phyloP scores from a whole-genome alignment of 2,329 filamentous ascomycete species.

The Talaromyces albobiverticillius region DNA sequence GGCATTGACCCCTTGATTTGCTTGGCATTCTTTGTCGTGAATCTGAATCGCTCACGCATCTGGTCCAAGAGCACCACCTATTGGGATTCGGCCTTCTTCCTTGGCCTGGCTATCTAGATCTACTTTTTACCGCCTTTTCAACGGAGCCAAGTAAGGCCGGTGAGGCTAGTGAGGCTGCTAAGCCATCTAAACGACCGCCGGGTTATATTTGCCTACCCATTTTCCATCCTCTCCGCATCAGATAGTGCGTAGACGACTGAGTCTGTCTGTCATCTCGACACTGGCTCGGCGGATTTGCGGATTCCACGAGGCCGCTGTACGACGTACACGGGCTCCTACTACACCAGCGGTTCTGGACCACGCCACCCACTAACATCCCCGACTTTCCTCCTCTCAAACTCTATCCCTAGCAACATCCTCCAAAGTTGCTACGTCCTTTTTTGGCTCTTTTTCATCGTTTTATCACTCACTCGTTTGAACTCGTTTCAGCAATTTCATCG shows the following conservation, averaged over 20 bases:
- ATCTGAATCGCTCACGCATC: background rate
- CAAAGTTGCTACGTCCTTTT: background rate
- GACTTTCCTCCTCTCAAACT: background rate
- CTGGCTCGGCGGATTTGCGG: background rate
- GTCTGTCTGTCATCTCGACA: background rate
- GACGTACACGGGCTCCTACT: too few relatives aligned
- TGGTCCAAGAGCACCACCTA: background rate
- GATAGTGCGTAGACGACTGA: background rate
- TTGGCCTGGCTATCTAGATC: background rate
- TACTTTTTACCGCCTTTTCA: too few relatives aligned
- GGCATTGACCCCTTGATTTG: conserved; percentile 1
- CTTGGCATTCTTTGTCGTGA: background rate
- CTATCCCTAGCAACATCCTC: background rate
- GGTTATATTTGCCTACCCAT: background rate
- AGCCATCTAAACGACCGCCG: too few relatives aligned
- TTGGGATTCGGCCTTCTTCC: background rate
- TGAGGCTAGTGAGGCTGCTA: too few relatives aligned
- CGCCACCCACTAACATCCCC: conserved; percentile 7
- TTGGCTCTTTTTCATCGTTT: background rate
- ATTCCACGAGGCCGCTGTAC: conserved; percentile 4
- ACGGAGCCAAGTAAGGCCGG: too few relatives aligned
- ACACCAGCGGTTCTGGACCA: background rate
- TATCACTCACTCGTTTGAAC: background rate
- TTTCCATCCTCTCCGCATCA: background rate
- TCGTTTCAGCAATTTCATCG: background rate